A percentile compares a stretch with the other conserved stretches of the same genome.
phyloP scores from a whole-genome alignment of 2,329 filamentous ascomycete species.

The Aureobasidium sp. region DNA sequence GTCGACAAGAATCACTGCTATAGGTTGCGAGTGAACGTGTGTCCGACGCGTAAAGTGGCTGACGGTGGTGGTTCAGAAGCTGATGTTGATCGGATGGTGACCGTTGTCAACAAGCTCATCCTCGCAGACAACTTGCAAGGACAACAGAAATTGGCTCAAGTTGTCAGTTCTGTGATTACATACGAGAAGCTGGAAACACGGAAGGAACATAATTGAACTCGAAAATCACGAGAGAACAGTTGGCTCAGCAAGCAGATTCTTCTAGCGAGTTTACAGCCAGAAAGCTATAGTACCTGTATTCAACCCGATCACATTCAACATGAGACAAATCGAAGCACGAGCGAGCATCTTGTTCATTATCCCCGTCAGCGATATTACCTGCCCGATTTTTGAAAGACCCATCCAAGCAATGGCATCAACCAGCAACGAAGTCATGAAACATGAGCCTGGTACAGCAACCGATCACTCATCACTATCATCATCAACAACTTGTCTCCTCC shows the following conservation, averaged over 20 bases:
- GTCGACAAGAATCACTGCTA: too few relatives aligned
- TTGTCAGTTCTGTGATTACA: background rate
- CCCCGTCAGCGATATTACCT: too few relatives aligned
- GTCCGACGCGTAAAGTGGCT: background rate
- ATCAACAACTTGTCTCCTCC: constrained; percentile 13
- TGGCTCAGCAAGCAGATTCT: background rate
- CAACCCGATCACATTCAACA: too few relatives aligned
- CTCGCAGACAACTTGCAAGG: background rate
- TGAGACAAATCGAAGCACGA: too few relatives aligned
- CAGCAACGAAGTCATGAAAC: background rate
- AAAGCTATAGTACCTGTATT: too few relatives aligned
- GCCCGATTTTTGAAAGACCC: too few relatives aligned
- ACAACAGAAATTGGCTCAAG: background rate
- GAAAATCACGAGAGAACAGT: background rate
- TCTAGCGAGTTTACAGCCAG: too few relatives aligned
- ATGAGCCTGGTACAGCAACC: background rate
- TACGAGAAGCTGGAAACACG: too few relatives aligned
- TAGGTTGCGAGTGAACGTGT: background rate
- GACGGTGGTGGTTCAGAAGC: background rate
- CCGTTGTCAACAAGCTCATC: background rate
- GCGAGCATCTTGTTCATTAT: too few relatives aligned
- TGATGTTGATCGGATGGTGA: background rate
- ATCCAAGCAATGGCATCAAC: too few relatives aligned
- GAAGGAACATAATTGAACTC: background rate
- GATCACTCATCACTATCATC: constrained; percentile 14